Base-by-base conservation (phyloP, 345 rosid genomes). In the Psidium guajava region DNA sequence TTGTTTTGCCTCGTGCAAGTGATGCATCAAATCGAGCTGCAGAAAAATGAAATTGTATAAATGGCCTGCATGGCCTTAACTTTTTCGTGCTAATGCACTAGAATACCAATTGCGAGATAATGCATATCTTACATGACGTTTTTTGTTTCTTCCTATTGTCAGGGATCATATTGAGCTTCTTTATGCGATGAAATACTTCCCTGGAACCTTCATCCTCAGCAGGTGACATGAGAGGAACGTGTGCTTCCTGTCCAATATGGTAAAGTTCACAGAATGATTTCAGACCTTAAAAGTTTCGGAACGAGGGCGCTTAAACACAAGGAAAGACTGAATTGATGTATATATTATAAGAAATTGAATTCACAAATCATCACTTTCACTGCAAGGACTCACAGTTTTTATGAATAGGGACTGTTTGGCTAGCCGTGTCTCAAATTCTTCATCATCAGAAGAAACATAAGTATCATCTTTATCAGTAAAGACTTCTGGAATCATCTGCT, bases 401-500 rank as follows among this genome's bases (percentile, higher is more conserved):
- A 86, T 86, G 86, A 85, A 91, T 42, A 94, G 83, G 84, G 87
- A 75, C 88, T 91, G 93, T 86, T 89, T 91, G 82, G 74, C 88
- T 44, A 87, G 88, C 86, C 83, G 91, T 82, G 87, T 89, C 83
- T 96, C 98, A 47, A 91, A 89, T 91, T 94, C 98, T 86, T 97
- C 98, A 8, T 97, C 99, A 61, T 97, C 98, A 61, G 99, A 97
- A 85, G 98, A 94, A 57, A 93, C 64, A 86, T 95, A 97, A 50
- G 85, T 85, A 85, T 95, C 99, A 88, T 94, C 93, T 82, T 93
- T 90, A 83, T 97, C 99, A 11, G 98, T 94, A 89, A 96, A 97
- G 97, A 96, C 92, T 55, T 89, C 93, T 53, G 95, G 93, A 82
- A 97, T 93, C 98, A 92, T 96, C 92, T 96, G 98, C 92, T 94